Evolutionary conservation across 2,329 filamentous ascomycete species (phyloP), one percentile per base, ranked within the genome.

Genomic region (Penicillium concentricum): DNA sequence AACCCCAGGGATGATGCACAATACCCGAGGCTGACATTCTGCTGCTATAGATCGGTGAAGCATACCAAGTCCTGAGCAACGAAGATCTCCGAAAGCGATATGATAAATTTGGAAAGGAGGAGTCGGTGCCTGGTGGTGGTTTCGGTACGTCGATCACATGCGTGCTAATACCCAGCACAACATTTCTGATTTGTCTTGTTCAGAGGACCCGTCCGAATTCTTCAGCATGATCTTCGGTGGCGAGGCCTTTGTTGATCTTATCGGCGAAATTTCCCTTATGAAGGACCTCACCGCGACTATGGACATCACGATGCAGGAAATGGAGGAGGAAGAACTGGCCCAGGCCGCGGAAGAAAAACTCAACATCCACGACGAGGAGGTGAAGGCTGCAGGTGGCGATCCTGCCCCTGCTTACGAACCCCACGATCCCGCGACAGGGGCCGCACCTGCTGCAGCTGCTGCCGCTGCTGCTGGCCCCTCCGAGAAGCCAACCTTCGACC

Each of bases 151-250:
- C 24, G 22, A 53, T 53, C 32, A 48, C 34, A 32, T 26, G 34
- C n/a, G 18, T 24, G 45, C 24, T 41, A 47, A 13, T 42, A 28
- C 32, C 42, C 20, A 42, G 38, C 30, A 13, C 26, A n/a, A 35
- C 15, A 28, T 51, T 44, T 39, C 43, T 52, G 13, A 51, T 37
- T 39, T 49, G 5, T 32, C 26, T 30, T 47, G 24, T 52, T 54
- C 70, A 85, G 85, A 89, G 81, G 94, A 99, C 74, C 94, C 94
- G 1, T 84, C 92, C 62, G 94, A 99, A 77, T 99, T 99, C 83
- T 99, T 99, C 79, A 90, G 90, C 69, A 95, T 92, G 81, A 99
- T 99, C 67, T 99, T 99, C 72, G 94, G 94, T 66, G 94, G 94
- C 59, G 93, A 97, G 68, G 92, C 93, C 13, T 99, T 99, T 70